A percentile compares a stretch with the other conserved stretches of the same genome.
phyloP scores from a whole-genome alignment of 1,139 yeast genomes.

The Geotrichum klebahnii region DNA sequence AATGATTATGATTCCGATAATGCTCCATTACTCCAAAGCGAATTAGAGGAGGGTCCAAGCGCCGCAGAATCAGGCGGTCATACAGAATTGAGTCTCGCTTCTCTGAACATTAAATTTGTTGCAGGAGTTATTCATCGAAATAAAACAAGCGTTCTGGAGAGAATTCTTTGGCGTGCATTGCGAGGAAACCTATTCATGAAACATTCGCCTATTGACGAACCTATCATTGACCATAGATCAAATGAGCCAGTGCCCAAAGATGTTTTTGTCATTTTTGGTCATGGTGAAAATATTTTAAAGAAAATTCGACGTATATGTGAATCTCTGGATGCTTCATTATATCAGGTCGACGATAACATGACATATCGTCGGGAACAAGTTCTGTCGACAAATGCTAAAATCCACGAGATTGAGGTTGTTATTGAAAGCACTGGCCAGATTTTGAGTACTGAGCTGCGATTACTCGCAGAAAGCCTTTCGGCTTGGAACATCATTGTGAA shows the following conservation, averaged over 20 bases:
- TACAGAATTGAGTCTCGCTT: constrained; percentile 24
- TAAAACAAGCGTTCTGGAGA: constrained; percentile 68
- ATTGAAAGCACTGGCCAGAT: constrained; percentile 67
- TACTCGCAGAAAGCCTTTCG: constrained; percentile 68
- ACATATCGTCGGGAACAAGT: constrained; percentile 57
- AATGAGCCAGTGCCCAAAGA: constrained; percentile 55
- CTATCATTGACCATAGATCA: constrained; percentile 49
- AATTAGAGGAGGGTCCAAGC: constrained; percentile 14
- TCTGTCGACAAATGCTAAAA: constrained; percentile 52
- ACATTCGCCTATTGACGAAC: constrained; percentile 61
- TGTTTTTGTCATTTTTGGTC: constrained; percentile 81
- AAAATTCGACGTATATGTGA: constrained; percentile 74
- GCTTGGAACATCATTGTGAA: constrained; percentile 62
- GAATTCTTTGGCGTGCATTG: constrained; percentile 86
- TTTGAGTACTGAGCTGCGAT: constrained; percentile 67
- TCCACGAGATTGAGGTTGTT: constrained; percentile 64
- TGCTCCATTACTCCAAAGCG: constrained; percentile 36
- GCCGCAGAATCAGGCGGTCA: neutral
- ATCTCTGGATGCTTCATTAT: constrained; percentile 76
- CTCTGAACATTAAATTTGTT: constrained; percentile 53
- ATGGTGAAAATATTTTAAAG: constrained; percentile 67
- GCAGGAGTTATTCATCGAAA: constrained; percentile 79
- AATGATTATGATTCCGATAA: constrained; percentile 36
- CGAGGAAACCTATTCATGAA: constrained; percentile 84
- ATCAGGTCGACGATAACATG: constrained; percentile 59